Base-by-base conservation (phyloP, 2,329 filamentous ascomycete species). In the Diplodia corticola region DNA sequence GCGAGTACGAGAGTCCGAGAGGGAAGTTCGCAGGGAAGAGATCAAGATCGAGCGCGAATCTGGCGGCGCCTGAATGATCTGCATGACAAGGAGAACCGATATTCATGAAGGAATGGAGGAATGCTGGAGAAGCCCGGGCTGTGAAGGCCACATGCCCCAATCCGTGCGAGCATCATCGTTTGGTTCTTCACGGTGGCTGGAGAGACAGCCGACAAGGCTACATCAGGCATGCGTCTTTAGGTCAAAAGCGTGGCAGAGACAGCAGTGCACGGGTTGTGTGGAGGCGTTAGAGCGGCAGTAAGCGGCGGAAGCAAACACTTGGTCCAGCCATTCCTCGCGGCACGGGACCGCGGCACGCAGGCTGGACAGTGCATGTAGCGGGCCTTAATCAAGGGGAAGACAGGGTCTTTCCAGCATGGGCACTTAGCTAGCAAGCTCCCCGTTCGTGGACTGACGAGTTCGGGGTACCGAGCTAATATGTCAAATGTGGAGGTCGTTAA, bases 1-100 rank as follows among this genome's bases (percentile, higher is more conserved):
- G 37, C 82, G 90, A 59, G 77, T 93, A 13, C 85, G 86, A 76
- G 81, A 83, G 68, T 84, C 87, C 7, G 91, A 95, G 78, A 84
- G 86, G 64, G 81, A 82, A 9, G 81, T 94, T 2, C 83, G 87
- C 74, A 84, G 90, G 72, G 81, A 82, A 60, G 91, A 93, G 74
- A 81, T 80, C 69, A 78, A 78, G 77, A 84, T 81, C 71, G 84
- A 81, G 71, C 81, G 81, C 69, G 84, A 86, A 68, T 83, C 82
- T 67, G 83, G 81, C 65, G n/a, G 40, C 15, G 22, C 33, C 24
- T 61, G 57, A 79, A 79, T 64, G 75, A 76, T 66, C 69, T 44
- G 24, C 17, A n/a, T 24, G 57, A 37, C 28, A 37, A 55, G 66
- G 61, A 69, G 20, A 33, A 17, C 46, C 33, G 15, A 53, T n/a